phyloP scores from a whole-genome alignment of 257 asterid species.

The Solanum gracilifrons region DNA sequence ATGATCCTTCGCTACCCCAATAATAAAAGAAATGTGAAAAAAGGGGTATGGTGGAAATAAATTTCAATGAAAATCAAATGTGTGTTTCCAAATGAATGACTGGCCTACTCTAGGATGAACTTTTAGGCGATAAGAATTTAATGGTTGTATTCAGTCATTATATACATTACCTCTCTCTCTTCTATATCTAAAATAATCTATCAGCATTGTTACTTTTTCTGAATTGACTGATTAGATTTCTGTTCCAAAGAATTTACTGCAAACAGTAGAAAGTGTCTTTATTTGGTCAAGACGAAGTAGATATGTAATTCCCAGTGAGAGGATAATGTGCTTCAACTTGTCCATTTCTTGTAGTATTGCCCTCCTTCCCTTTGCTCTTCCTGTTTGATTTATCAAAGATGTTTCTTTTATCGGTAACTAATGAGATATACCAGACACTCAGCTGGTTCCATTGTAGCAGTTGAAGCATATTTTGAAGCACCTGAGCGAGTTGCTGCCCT shows the following conservation, averaged over 20 bases:
- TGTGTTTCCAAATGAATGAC: background rate
- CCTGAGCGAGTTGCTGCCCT: conserved; percentile 91
- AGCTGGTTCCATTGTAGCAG: conserved; percentile 88
- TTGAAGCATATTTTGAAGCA: conserved; percentile 84
- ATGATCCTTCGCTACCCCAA: background rate
- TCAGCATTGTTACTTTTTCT: background rate
- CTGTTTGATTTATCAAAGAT: background rate
- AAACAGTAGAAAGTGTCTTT: background rate
- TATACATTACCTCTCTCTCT: background rate
- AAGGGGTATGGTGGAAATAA: background rate
- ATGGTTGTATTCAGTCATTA: background rate
- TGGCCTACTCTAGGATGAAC: background rate
- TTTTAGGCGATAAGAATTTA: background rate
- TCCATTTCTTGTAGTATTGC: background rate
- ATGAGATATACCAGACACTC: conserved; percentile 68
- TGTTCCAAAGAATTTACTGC: background rate
- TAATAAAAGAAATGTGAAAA: background rate
- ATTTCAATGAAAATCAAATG: background rate
- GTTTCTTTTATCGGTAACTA: conserved; percentile 1
- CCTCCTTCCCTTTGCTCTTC: background rate
- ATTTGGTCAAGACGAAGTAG: background rate
- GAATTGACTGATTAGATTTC: background rate
- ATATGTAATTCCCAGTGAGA: background rate
- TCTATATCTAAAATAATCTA: background rate
- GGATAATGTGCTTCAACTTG: background rate